These are phyloP conservation scores for Lentinula lateritia DNA, from an alignment of 768 basidiomycete genomes.

Conservation along the genomic window DNA sequence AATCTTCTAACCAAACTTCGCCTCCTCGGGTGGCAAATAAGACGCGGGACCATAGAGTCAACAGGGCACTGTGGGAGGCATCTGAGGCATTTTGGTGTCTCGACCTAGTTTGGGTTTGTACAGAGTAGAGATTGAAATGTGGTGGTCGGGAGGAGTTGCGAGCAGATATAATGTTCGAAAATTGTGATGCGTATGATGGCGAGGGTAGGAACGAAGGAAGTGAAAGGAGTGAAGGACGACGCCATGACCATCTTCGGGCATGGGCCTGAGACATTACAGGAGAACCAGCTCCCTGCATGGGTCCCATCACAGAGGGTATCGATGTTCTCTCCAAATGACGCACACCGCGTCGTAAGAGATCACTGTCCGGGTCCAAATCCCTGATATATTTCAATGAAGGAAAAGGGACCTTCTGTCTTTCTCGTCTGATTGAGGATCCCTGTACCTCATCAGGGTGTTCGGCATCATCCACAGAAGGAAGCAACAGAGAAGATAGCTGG, in stretches of 20 bases:
- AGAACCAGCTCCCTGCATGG: neutral
- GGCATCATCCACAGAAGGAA: neutral
- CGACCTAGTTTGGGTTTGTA: neutral
- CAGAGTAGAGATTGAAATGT: neutral
- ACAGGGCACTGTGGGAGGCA: neutral
- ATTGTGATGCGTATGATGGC: neutral
- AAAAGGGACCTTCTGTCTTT: constrained; percentile 1
- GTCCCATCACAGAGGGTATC: neutral
- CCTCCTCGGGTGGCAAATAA: constrained; percentile 43
- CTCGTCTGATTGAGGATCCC: neutral
- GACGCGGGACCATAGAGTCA: constrained; percentile 40
- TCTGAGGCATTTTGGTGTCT: neutral
- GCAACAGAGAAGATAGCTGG: neutral
- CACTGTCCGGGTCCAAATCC: constrained; percentile 6
- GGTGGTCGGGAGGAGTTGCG: neutral
- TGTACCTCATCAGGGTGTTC: neutral
- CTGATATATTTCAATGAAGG: constrained; percentile 10
- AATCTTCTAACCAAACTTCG: constrained; percentile 64
- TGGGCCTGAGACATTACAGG: neutral
- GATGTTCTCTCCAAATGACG: neutral
- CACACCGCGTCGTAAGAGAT: constrained; percentile 10
- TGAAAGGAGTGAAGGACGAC: neutral
- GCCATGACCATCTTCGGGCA: neutral
- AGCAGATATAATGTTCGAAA: neutral
- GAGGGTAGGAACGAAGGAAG: neutral